Evolutionary conservation across 2,329 filamentous ascomycete genomes (phyloP), one percentile per base, ranked within the genome.

Genomic region (Pyrenochaeta sp.): DNA sequence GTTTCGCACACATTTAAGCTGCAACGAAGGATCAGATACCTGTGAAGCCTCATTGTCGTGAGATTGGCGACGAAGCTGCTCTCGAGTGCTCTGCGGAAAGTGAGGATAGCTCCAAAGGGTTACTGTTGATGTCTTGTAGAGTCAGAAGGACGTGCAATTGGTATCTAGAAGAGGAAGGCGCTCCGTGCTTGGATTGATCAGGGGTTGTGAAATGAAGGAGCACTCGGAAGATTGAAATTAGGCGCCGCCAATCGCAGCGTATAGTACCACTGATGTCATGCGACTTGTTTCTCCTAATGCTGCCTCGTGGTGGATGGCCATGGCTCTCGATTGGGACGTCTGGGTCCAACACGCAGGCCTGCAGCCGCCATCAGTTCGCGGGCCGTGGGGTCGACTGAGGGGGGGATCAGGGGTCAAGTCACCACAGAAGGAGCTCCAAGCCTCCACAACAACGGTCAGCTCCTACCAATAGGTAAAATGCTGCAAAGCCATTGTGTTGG

Each of bases 401-500:
- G 24, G 22, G 58, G 53, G 59, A 65, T 72, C 67, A 70, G 67
- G 68, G 68, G 67, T 43, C 54, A 58, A 61, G 56, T 66, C 59
- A 65, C 61, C 61, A 58, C 59, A 64, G 40, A 52, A 46, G 45
- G 51, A 49, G 32, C 51, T 51, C 42, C 59, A 52, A 36, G 52
- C 55, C 57, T 57, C 50, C 55, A 43, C 32, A 46, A 52, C 24
- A 51, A 50, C 39, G 36, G 24, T 47, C 56, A 59, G 46, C 46
- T 46, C 48, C 51, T 59, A 51, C 66, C 65, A 68, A 62, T 68
- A 37, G 50, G 50, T 43, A 19, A 49, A 51, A n/a, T 19, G 42
- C 50, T 42, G 54, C 42, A 52, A 36, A 50, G 54, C 48, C 48
- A 49, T 61, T 50, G 46, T 57, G 59, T 54, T 63, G 59, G 52